phyloP scores from a whole-genome alignment of 2,329 filamentous ascomycete genomes.

The Rhynchosporium secalis region DNA sequence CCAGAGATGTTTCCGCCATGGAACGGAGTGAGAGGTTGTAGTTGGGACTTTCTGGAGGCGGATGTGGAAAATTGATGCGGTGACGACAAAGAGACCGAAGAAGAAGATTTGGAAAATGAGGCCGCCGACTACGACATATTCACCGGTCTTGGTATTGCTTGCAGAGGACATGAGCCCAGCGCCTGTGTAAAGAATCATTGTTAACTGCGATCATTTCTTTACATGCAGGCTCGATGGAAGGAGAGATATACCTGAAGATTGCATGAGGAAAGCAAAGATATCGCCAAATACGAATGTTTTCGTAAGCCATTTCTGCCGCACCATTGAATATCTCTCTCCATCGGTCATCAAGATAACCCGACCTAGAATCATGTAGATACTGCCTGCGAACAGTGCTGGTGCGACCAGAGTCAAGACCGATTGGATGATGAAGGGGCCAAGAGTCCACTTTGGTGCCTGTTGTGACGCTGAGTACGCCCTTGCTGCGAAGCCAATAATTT shows the following conservation, averaged over 20 bases:
- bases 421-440: conserved; percentile 41
- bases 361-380: conserved; percentile 44
- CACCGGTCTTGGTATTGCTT: conserved; percentile 31
- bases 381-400: conserved; percentile 43
- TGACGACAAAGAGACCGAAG: conserved; percentile 49
- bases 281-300: conserved; percentile 48
- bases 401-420: conserved; percentile 42
- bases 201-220: background rate
- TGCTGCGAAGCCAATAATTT: conserved; percentile 41
- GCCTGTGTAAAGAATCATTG: background rate
- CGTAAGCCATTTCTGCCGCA: conserved; percentile 41
- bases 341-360: conserved; percentile 41
- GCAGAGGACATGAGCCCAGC: background rate
- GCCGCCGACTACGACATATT: conserved; percentile 49
- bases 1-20: conserved; percentile 40
- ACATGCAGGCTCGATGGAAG: background rate
- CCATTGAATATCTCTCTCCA: conserved; percentile 40
- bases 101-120: conserved; percentile 51
- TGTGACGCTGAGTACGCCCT: conserved; percentile 31
- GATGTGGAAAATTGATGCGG: conserved; percentile 15
- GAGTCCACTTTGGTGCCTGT: conserved; percentile 22
- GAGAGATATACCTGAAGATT: conserved; percentile 30
- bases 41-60: conserved; percentile 16
- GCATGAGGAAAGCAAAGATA: conserved; percentile 45
- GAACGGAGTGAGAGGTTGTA: background rate